A percentile compares a stretch with the other conserved stretches of the same genome.
These are phyloP conservation scores for Sphagnurus paluster DNA, from an alignment of 1,284 basidiomycete genomes.

Conservation along the genomic window DNA sequence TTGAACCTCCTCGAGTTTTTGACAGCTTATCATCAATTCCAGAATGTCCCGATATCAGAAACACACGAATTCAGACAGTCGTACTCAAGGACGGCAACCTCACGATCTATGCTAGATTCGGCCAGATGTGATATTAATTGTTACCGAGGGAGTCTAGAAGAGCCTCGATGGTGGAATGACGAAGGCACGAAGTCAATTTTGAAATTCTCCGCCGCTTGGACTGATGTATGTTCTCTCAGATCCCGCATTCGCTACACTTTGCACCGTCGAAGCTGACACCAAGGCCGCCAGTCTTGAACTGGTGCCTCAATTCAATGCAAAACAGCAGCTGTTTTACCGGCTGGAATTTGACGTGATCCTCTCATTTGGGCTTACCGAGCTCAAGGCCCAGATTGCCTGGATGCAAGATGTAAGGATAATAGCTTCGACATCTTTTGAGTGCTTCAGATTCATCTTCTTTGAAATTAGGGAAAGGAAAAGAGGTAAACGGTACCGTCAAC, in stretches of 20 bases:
- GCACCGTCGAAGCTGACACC: conserved; percentile 45
- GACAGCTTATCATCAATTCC: too few species aligned
- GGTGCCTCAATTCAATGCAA: conserved; percentile 3
- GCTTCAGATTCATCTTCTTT: neutral
- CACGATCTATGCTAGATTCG: neutral
- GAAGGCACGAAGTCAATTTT: neutral
- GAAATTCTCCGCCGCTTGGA: too few species aligned
- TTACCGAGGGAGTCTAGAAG: neutral
- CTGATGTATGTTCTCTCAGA: conserved; percentile 27
- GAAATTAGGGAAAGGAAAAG: conserved; percentile 4
- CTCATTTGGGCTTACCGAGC: conserved; percentile 42
- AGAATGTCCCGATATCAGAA: conserved; percentile 34
- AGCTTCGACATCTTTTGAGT: neutral
- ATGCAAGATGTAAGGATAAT: conserved; percentile 25
- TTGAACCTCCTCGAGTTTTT: neutral
- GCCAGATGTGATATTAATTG: neutral
- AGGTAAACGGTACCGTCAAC: neutral
- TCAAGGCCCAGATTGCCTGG: conserved; percentile 32
- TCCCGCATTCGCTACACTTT: conserved; percentile 44
- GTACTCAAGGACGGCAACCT: conserved; percentile 28
- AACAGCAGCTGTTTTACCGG: conserved; percentile 24
- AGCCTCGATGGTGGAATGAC: conserved; percentile 4
- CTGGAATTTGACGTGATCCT: conserved; percentile 48
- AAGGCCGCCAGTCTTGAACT: conserved; percentile 26
- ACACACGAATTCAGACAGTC: conserved; percentile 36